Evolutionary conservation across 23 red algal species (phyloP).

Genomic region (Cyanidiococcus yangmingshanensis): DNA sequence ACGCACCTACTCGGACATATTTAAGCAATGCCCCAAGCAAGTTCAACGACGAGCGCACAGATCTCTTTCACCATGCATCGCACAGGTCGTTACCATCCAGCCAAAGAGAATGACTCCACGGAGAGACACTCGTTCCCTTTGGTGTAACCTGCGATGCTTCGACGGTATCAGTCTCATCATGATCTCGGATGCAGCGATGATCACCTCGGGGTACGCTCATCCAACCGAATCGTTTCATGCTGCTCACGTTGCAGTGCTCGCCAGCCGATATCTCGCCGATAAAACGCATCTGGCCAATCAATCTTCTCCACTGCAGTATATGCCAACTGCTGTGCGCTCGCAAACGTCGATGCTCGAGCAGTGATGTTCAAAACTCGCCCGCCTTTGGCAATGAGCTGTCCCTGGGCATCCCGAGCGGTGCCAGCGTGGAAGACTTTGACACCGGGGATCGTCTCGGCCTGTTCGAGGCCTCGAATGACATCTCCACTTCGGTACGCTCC

Average conservation of each 20-base stretch:
- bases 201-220: too few species aligned
- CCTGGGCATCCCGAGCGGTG: conserved; percentile 22
- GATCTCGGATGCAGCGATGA: too few species aligned
- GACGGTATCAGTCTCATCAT: too few species aligned
- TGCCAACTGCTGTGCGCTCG: conserved; percentile 42
- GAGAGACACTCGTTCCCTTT: too few species aligned
- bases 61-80: too few species aligned
- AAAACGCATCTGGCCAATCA: conserved; percentile 82
- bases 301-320: conserved; percentile 62
- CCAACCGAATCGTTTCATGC: too few species aligned
- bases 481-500: conserved; percentile 61
- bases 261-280: conserved; percentile 82
- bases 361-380: conserved; percentile 86
- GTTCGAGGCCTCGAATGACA: conserved; percentile 53
- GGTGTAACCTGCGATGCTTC: too few species aligned
- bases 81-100: too few species aligned
- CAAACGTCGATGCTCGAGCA: conserved; percentile 41
- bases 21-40: too few species aligned
- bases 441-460: conserved; percentile 39
- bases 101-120: too few species aligned
- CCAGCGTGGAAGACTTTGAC: conserved; percentile 92
- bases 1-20: too few species aligned
- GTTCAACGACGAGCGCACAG: too few species aligned
- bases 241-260: conserved; percentile 31
- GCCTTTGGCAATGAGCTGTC: conserved; percentile 38